Conservation (phyloP, 192 early-diverging fungal species). For the Backusella liffmaniae region DNA sequence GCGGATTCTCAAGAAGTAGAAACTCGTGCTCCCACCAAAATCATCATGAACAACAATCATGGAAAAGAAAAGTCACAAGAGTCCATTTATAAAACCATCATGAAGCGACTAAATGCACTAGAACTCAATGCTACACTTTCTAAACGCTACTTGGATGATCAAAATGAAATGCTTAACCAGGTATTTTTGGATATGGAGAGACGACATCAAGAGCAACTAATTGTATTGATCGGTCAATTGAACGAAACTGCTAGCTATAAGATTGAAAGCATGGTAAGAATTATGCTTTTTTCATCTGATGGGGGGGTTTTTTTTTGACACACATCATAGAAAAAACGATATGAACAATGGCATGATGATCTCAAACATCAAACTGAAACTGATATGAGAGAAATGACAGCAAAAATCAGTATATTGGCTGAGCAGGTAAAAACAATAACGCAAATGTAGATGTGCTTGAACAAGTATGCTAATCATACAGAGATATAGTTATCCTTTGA, state of each 20-base stretch:
- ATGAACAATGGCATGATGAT: constrained; percentile 46
- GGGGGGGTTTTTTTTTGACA: neutral
- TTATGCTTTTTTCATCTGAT: constrained; percentile 3
- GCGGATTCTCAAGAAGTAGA: neutral
- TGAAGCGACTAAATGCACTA: constrained; percentile 74
- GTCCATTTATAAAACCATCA: constrained; percentile 87
- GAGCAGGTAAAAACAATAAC: constrained; percentile 32
- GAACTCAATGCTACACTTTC: constrained; percentile 82
- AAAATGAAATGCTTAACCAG: constrained; percentile 67
- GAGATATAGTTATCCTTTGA: constrained; percentile 44
- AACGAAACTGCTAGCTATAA: constrained; percentile 62
- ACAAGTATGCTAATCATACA: neutral
- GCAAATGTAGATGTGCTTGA: neutral
- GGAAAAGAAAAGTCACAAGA: constrained; percentile 59
- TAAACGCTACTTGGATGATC: constrained; percentile 74
- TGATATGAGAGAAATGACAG: constrained; percentile 39
- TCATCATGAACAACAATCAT: neutral
- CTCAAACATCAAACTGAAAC: constrained; percentile 37
- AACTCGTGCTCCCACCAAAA: neutral
- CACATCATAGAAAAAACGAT: constrained; percentile 40
- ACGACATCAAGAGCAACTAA: constrained; percentile 60
- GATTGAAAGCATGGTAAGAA: constrained; percentile 57
- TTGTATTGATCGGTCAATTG: constrained; percentile 59
- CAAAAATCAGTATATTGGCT: constrained; percentile 43
- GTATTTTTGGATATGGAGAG: constrained; percentile 58